phyloP scores from a whole-genome alignment of 1,284 basidiomycete species.

The Trichosporon ovoides region DNA sequence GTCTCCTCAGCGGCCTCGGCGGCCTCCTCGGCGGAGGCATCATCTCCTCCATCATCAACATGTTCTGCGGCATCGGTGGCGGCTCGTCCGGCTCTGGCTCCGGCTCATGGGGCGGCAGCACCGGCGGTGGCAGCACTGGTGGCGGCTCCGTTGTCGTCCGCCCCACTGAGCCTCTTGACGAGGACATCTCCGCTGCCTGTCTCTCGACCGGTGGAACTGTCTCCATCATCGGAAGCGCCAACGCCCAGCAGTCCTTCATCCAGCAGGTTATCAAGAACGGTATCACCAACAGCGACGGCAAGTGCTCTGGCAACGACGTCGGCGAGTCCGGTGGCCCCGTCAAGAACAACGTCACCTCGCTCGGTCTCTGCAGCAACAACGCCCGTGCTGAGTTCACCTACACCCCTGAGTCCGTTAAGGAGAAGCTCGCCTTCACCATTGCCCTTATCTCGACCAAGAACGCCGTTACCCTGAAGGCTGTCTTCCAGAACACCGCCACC shows the following conservation, averaged over 20 bases:
- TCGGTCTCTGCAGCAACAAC: constrained; percentile 15
- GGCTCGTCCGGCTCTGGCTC: not conserved
- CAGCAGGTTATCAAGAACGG: constrained; percentile 13
- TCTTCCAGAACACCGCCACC: constrained; percentile 7
- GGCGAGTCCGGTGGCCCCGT: not conserved
- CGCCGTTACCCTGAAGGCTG: not conserved
- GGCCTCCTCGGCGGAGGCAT: not conserved
- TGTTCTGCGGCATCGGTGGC: not conserved
- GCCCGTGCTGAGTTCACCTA: constrained; percentile 9
- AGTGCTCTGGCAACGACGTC: constrained; percentile 6
- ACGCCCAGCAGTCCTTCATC: constrained; percentile 7
- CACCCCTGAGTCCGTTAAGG: not conserved
- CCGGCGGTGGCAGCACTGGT: not conserved
- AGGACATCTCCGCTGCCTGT: constrained; percentile 6
- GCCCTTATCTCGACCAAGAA: constrained; percentile 9
- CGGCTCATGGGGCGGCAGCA: not conserved
- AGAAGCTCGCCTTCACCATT: constrained; percentile 9
- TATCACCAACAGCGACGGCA: constrained; percentile 15
- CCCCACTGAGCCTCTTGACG: constrained; percentile 1
- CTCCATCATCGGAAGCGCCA: constrained; percentile 2
- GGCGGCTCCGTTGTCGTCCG: not conserved
- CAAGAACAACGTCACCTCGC: constrained; percentile 11
- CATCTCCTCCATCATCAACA: not conserved
- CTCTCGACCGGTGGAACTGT: constrained; percentile 9
- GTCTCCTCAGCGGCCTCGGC: not conserved